Evolutionary conservation across 2,329 filamentous ascomycete species (phyloP).

Genomic region (Seiridium unicorne): DNA sequence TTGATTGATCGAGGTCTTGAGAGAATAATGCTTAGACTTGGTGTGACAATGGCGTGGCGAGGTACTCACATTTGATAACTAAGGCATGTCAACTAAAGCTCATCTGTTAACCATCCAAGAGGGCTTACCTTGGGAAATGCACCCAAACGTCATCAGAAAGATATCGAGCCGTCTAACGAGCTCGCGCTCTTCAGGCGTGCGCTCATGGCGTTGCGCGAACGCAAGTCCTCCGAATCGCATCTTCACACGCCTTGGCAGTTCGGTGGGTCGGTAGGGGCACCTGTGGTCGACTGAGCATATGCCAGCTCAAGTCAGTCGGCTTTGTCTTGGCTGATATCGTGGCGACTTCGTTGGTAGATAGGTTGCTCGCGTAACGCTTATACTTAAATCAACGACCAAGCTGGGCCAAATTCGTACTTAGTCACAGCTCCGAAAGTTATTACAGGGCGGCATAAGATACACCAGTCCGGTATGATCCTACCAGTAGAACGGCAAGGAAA

Average conservation of each 20-base stretch:
- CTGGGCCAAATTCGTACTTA: no score
- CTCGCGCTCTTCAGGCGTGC: slow-evolving; percentile 27
- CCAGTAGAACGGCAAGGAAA: no score
- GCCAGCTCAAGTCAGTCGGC: not conserved
- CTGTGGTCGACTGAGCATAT: no score
- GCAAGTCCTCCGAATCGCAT: slow-evolving; percentile 13
- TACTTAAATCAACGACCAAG: no score
- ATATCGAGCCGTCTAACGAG: slow-evolving; percentile 31
- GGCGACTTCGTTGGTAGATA: no score
- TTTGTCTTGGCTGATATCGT: not conserved
- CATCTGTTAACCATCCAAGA: not conserved
- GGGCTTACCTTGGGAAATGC: slow-evolving; percentile 29
- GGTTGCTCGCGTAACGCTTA: no score
- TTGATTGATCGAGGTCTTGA: slow-evolving; percentile 31
- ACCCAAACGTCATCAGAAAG: slow-evolving; percentile 34
- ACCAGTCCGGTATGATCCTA: no score
- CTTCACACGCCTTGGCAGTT: not conserved
- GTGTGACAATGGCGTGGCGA: not conserved
- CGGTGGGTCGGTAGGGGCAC: no score
- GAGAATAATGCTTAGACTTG: slow-evolving; percentile 3
- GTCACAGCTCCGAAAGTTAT: no score
- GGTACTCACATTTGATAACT: slow-evolving; percentile 22
- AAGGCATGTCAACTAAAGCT: not conserved
- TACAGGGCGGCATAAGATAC: no score
- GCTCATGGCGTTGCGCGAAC: slow-evolving; percentile 22